Percentiles rank a stretch among this genome's conserved stretches.
Conservation (phyloP, 2,329 filamentous ascomycete species). For the Lasiodiplodia citricola region DNA sequence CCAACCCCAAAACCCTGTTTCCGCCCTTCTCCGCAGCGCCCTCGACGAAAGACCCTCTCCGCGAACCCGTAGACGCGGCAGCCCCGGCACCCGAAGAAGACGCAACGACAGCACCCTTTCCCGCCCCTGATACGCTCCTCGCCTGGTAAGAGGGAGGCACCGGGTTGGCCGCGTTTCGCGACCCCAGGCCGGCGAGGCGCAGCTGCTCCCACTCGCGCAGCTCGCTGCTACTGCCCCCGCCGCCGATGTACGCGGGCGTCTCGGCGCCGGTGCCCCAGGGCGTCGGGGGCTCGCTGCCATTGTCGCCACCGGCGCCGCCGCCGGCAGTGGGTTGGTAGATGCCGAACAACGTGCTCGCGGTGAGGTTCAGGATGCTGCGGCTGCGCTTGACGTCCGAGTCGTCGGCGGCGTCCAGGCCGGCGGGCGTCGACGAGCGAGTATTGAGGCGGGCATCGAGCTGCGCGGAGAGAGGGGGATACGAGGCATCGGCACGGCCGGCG, state of each 20-base stretch:
- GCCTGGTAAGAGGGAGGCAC: neutral
- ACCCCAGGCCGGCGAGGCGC: conserved; percentile 35
- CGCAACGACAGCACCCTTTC: neutral
- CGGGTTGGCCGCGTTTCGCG: neutral
- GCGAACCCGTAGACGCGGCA: neutral
- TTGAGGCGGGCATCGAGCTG: conserved; percentile 21
- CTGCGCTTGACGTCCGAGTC: conserved; percentile 60
- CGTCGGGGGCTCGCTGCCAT: conserved; percentile 63
- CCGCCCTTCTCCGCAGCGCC: neutral
- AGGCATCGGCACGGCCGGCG: neutral
- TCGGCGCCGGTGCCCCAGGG: conserved; percentile 81
- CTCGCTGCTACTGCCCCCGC: conserved; percentile 14
- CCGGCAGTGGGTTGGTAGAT: conserved; percentile 77
- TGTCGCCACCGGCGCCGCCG: conserved; percentile 32
- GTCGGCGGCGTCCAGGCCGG: conserved; percentile 41
- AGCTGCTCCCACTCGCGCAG: conserved; percentile 35
- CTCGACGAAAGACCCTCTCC: neutral
- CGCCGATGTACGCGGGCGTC: conserved; percentile 57
- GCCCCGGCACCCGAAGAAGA: neutral
- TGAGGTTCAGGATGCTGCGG: conserved; percentile 83
- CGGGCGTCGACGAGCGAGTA: neutral
- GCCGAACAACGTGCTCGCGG: conserved; percentile 84
- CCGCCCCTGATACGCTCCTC: neutral
- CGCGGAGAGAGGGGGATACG: neutral
- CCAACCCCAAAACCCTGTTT: neutral